Evolutionary conservation across 75 land plant genomes (phyloP), one percentile per base, ranked within the genome.

Genomic region (Azolla pinnata): DNA sequence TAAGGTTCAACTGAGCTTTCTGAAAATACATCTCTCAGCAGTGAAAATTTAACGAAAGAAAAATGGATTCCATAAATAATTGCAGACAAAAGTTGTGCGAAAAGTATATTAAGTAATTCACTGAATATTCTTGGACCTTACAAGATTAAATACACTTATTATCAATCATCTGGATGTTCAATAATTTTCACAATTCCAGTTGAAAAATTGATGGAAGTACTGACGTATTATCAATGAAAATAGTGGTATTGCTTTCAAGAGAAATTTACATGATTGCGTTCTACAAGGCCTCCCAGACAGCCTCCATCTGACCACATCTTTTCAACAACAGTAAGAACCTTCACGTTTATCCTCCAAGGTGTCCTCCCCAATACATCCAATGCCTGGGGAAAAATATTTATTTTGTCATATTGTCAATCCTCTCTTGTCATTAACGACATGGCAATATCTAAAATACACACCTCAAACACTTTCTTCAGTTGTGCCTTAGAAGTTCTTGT

Each of bases 331-430:
- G 63, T 67, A 38, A 87, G 79, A 42, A 91, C 72, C 44, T 59
- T 64, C 50, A 10, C 72, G 54, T 87, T 91, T 31, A 91, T 74
- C 49, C 86, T 91, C 97, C 93, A 91, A 48, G 78, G 69, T 18
- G 88, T 82, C 50, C 53, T 60, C 17, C 93, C 97, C 61, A 91
- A 78, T 28, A 79, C 67, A 82, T 91, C 81, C 21, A 91, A 56
- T 29, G 97, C 97, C 97, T 87, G 79, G 7, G 40, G 44, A 29
- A 4, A 46, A 46, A 17, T 18, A 46, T 2, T 2, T 14, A 46
- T 17, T 17, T 2, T 2, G 21, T 46, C 14, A 2, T 23, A 4
- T 46, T 8, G 42, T 38, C 7, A 38, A 8, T 18, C 49, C 17
- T 17, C 2, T 2, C n/a, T 18, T 46, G n/a, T 46, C 49, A 46